Conservation (phyloP, 805 yeast species). For the Vanderwaltozyma polyspora region DNA sequence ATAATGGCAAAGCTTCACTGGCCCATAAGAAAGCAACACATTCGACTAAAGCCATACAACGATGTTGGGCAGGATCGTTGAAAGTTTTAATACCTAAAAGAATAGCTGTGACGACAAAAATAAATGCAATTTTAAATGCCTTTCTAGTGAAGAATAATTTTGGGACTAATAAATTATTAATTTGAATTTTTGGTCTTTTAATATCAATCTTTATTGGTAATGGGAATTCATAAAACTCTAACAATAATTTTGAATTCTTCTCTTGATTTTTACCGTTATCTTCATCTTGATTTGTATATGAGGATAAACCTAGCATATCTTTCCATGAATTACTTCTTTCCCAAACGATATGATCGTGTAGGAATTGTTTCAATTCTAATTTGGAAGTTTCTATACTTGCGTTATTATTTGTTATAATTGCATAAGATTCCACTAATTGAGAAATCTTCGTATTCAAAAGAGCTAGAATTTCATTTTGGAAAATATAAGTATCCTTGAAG, state of each 20-base stretch:
- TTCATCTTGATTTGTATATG: constrained; percentile 5
- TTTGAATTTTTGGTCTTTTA: constrained; percentile 3
- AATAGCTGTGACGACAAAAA: constrained; percentile 41
- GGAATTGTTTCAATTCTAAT: constrained; percentile 44
- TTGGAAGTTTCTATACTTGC: constrained; percentile 33
- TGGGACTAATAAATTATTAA: constrained; percentile 33
- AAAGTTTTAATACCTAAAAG: constrained; percentile 50
- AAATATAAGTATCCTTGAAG: constrained; percentile 42
- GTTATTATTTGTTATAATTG: constrained; percentile 32
- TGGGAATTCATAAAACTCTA: constrained; percentile 26
- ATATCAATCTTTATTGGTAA: constrained; percentile 16
- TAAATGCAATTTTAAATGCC: constrained; percentile 37
- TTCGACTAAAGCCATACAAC: constrained; percentile 56
- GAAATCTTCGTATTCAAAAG: constrained; percentile 44
- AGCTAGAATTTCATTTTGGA: constrained; percentile 36
- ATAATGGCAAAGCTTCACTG: constrained; percentile 84
- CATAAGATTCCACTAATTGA: constrained; percentile 42
- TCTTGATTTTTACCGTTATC: constrained; percentile 10
- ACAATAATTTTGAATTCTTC: constrained; percentile 21
- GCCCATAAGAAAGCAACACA: constrained; percentile 79
- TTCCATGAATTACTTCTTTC: constrained; percentile 95
- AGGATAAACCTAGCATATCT: constrained; percentile 77
- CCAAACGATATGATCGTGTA: constrained; percentile 91
- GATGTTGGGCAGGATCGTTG: constrained; percentile 47
- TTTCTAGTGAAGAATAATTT: constrained; percentile 37